Evolutionary conservation across 108 stramenopile genomes (phyloP).

Genomic region (Seminavis robusta): DNA sequence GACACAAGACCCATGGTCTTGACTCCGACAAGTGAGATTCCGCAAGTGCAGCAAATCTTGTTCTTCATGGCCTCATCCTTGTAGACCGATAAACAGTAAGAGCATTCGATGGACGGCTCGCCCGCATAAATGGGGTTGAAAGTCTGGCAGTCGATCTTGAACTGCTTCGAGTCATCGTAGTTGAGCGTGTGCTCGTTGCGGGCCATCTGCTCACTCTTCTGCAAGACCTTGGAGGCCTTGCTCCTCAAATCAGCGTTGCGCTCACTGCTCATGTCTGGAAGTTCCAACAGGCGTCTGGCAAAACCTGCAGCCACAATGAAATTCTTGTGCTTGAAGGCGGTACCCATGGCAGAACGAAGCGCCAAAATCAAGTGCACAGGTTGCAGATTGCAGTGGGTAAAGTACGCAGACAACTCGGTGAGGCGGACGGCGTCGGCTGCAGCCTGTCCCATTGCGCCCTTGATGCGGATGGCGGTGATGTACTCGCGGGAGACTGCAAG

Average conservation of each 20-base stretch:
- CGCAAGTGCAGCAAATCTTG: constrained; percentile 84
- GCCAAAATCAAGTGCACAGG: constrained; percentile 95
- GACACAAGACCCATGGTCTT: constrained; percentile 96
- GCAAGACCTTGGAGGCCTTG: constrained; percentile 96
- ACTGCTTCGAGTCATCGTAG: constrained; percentile 94
- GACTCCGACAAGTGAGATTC: constrained; percentile 84
- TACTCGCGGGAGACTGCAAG: constrained; percentile 93
- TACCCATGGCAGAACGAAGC: constrained; percentile 97
- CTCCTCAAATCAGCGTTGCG: constrained; percentile 88
- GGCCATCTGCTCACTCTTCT: constrained; percentile 97
- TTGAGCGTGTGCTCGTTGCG: constrained; percentile 95
- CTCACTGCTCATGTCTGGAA: constrained; percentile 93
- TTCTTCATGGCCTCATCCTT: constrained; percentile 55
- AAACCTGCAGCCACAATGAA: constrained; percentile 96
- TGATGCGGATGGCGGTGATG: constrained; percentile 95
- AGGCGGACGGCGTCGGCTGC: constrained; percentile 77
- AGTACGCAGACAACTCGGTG: constrained; percentile 97
- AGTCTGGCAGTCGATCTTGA: constrained; percentile 86
- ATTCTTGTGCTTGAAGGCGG: constrained; percentile 98
- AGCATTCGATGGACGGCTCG: constrained; percentile 60
- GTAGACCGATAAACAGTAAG: constrained; percentile 89
- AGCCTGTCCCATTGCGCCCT: constrained; percentile 74
- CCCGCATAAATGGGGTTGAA: constrained; percentile 92
- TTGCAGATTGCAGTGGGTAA: constrained; percentile 99
- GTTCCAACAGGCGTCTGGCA: constrained; percentile 93